phyloP scores from a whole-genome alignment of 495 filamentous ascomycete genomes.

The Aspergillus hancockii region DNA sequence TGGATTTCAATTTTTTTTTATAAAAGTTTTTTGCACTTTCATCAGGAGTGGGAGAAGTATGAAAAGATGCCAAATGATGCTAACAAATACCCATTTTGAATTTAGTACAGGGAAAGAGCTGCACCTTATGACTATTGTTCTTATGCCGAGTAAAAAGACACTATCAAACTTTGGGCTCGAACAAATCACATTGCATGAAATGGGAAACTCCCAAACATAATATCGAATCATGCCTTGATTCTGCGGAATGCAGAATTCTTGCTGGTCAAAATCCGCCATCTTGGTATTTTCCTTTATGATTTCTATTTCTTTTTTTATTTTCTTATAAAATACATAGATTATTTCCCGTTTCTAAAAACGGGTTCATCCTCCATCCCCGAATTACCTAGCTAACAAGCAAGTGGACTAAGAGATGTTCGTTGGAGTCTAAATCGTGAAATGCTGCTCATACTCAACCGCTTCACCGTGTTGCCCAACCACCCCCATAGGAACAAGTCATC shows the following conservation, averaged over 20 bases:
- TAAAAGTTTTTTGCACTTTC: no score
- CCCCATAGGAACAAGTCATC: slow-evolving; percentile 19
- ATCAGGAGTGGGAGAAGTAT: background rate
- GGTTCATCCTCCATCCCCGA: background rate
- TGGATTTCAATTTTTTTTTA: background rate
- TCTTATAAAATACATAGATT: slow-evolving; percentile 2
- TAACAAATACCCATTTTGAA: background rate
- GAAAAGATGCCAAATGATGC: background rate
- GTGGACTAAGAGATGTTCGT: background rate
- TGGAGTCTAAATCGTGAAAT: slow-evolving; percentile 3
- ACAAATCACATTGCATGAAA: background rate
- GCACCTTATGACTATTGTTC: background rate
- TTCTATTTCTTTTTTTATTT: background rate
- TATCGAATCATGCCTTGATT: slow-evolving; percentile 6
- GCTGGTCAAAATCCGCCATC: slow-evolving; percentile 2
- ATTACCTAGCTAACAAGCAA: background rate
- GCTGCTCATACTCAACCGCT: slow-evolving; percentile 20
- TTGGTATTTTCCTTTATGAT: background rate
- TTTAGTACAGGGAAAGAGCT: background rate
- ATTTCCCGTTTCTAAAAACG: slow-evolving; percentile 11
- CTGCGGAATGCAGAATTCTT: slow-evolving; percentile 16
- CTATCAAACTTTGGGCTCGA: slow-evolving; percentile 2
- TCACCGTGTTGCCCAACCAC: slow-evolving; percentile 28
- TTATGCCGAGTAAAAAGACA: background rate
- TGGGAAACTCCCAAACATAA: slow-evolving; percentile 11